A percentile compares a stretch with the other conserved stretches of the same genome.
Evolutionary conservation across 306 rosid genomes (phyloP).

Genomic region (Canavalia gladiata): DNA sequence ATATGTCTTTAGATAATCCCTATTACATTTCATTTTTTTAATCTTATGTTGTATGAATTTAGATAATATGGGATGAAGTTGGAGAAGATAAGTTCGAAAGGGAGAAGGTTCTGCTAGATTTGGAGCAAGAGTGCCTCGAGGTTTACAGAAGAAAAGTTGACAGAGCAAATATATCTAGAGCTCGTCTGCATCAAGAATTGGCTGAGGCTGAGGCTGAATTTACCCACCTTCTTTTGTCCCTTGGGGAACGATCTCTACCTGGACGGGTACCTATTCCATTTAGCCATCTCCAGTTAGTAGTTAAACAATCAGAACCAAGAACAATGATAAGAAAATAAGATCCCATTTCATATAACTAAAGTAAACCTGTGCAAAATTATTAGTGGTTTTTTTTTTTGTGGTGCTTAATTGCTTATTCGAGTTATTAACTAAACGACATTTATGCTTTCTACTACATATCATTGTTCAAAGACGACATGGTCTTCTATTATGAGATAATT

Average conservation of each 20-base stretch:
- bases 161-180: conserved; percentile 82
- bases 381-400: background rate
- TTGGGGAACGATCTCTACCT: conserved; percentile 92
- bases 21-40: conserved; percentile 35
- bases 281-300: conserved; percentile 24
- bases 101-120: conserved; percentile 85
- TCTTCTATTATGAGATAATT: conserved; percentile 10
- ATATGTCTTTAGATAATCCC: conserved; percentile 21
- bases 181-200: conserved; percentile 93
- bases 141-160: conserved; percentile 90
- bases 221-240: conserved; percentile 94
- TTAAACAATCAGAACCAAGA: conserved; percentile 44
- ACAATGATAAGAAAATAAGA: conserved; percentile 21
- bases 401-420: background rate
- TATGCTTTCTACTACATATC: background rate
- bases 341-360: conserved; percentile 13
- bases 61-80: conserved; percentile 98
- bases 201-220: conserved; percentile 98
- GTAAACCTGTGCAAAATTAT: background rate
- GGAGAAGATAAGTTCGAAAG: conserved; percentile 92
- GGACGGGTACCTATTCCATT: conserved; percentile 75
- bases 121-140: conserved; percentile 92
- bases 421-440: conserved; percentile 18
- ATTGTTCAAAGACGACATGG: conserved; percentile 17
- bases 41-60: conserved; percentile 44